These are phyloP conservation scores for Scutellaria minor DNA, from an alignment of 257 asterid species.

Conservation along the genomic window DNA sequence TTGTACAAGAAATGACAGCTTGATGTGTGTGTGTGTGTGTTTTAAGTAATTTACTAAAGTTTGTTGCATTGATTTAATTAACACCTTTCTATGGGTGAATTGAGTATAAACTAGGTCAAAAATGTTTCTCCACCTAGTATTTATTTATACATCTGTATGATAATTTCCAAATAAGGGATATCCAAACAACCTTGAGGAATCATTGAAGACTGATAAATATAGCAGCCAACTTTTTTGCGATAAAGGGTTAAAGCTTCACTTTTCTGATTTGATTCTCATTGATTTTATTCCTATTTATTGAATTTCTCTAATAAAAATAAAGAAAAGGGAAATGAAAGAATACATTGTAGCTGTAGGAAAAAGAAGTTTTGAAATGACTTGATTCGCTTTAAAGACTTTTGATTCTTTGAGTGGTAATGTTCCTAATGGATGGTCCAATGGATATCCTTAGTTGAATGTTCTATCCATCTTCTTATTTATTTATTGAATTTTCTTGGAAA, in stretches of 20 bases:
- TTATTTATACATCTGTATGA: not conserved
- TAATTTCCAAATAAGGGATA: not conserved
- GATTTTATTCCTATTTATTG: not conserved
- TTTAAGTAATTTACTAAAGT: slow-evolving; percentile 1
- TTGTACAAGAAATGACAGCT: slow-evolving; percentile 27
- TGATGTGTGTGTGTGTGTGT: slow-evolving; percentile 2
- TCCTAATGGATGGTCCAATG: slow-evolving; percentile 13
- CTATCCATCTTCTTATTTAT: not conserved
- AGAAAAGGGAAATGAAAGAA: too few species aligned
- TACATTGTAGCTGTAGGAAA: too few species aligned
- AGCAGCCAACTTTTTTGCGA: too few species aligned
- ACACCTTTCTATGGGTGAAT: not conserved
- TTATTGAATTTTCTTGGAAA: too few species aligned
- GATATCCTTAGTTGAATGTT: not conserved
- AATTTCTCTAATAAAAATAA: not conserved
- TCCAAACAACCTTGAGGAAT: not conserved
- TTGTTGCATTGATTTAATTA: slow-evolving; percentile 8
- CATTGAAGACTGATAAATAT: too few species aligned
- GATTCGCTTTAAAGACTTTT: slow-evolving; percentile 8
- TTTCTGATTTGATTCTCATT: not conserved
- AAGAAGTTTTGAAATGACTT: not conserved
- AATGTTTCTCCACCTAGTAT: not conserved
- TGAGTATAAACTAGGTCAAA: not conserved
- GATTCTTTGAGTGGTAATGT: too few species aligned
- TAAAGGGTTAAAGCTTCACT: too few species aligned